Percentiles rank a stretch among this genome's conserved stretches.
Evolutionary conservation across 495 filamentous ascomycete species (phyloP).

Genomic region (Neurospora sp.): DNA sequence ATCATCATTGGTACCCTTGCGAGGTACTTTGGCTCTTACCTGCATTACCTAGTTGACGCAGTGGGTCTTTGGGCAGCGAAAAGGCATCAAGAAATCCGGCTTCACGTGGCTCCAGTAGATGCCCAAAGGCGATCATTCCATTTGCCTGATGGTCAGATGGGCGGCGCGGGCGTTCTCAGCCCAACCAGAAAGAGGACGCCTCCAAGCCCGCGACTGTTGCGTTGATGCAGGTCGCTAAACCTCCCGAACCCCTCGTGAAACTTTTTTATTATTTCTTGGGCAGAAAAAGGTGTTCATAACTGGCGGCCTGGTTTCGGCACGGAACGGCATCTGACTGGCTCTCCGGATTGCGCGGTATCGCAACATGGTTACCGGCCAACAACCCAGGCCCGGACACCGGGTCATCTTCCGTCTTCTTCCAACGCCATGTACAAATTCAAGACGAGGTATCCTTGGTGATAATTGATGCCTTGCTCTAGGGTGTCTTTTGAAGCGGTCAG

Average conservation of each 20-base stretch:
- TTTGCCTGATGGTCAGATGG: slow-evolving; percentile 8
- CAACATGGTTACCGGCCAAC: not conserved
- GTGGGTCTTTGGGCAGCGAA: slow-evolving; percentile 26
- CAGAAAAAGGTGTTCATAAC: slow-evolving; percentile 13
- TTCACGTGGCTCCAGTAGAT: slow-evolving; percentile 28
- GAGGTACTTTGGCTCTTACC: not conserved
- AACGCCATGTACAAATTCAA: not conserved
- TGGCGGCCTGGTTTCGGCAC: slow-evolving; percentile 7
- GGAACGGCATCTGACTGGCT: slow-evolving; percentile 4
- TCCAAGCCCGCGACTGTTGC: slow-evolving; percentile 4
- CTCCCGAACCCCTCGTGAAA: not conserved
- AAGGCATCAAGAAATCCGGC: slow-evolving; percentile 11
- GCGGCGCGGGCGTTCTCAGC: slow-evolving; percentile 18
- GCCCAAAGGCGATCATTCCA: slow-evolving; percentile 7
- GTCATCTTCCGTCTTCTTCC: not conserved
- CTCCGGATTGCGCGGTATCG: not conserved
- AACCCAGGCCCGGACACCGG: not conserved
- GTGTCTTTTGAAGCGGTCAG: not conserved
- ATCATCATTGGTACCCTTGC: slow-evolving; percentile 16
- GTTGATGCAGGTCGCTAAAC: slow-evolving; percentile 9
- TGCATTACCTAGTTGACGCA: slow-evolving; percentile 13
- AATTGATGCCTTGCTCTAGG: not conserved
- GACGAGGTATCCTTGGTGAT: not conserved
- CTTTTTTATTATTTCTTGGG: slow-evolving; percentile 8
- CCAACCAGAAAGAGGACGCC: slow-evolving; percentile 17